These are phyloP conservation scores for Debaryomyces psychrophilus DNA, from an alignment of 1,139 yeast genomes.

Conservation along the genomic window DNA sequence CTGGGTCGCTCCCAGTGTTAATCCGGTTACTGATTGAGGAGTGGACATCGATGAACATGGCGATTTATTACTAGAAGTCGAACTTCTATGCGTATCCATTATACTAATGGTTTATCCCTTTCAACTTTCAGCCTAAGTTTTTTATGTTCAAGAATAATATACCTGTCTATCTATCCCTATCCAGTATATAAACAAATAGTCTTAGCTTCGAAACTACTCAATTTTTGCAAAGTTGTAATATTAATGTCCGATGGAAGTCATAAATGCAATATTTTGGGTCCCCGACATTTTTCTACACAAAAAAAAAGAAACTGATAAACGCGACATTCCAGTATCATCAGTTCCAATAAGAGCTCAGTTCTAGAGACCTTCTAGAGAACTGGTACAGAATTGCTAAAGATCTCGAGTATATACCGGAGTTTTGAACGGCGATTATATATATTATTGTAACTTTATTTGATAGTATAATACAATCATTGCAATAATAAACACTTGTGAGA, in stretches of 20 bases:
- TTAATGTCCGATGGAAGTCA: slow-evolving; percentile 1
- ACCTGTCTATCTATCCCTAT: not conserved
- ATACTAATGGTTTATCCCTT: not conserved
- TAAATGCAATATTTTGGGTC: slow-evolving; percentile 4
- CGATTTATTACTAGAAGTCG: slow-evolving; percentile 8
- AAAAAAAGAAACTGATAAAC: slow-evolving; percentile 8
- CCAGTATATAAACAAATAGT: not conserved
- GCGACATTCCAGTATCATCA: slow-evolving; percentile 4
- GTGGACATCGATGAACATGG: slow-evolving; percentile 5
- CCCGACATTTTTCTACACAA: slow-evolving; percentile 7
- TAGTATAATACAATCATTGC: not conserved
- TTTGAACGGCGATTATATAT: not conserved
- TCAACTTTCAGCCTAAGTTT: not conserved
- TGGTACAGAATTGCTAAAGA: not conserved
- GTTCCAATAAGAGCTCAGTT: not conserved
- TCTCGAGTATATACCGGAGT: not conserved
- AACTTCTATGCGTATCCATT: slow-evolving; percentile 8
- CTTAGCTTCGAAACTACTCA: not conserved
- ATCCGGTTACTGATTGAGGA: not conserved
- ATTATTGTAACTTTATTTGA: not conserved
- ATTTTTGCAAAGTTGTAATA: not conserved
- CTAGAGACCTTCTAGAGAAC: too few species aligned
- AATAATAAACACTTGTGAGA: not conserved
- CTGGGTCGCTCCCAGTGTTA: slow-evolving; percentile 31
- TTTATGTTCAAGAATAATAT: not conserved